Conservation (phyloP, 495 filamentous ascomycete genomes). For the Annulohypoxylon moriforme region DNA sequence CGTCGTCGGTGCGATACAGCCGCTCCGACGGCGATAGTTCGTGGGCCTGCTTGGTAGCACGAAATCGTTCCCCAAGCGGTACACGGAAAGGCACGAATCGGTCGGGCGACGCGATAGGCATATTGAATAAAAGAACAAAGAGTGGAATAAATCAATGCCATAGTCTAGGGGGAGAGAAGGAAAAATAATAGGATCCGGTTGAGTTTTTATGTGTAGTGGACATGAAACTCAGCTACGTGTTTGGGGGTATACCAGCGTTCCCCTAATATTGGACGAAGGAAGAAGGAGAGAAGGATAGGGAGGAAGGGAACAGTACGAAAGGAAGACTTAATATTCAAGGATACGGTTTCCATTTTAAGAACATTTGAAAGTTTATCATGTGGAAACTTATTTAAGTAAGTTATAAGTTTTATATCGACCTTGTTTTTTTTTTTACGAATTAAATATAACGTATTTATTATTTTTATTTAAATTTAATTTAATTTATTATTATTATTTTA, state of each 20-base stretch:
- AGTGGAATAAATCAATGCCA: slow-evolving; percentile 46
- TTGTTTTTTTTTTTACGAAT: too few relatives aligned
- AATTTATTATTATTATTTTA: too few relatives aligned
- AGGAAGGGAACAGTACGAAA: background rate
- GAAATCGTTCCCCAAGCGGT: slow-evolving; percentile 66
- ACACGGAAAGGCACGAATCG: slow-evolving; percentile 74
- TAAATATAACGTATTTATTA: too few relatives aligned
- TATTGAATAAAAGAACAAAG: slow-evolving; percentile 46
- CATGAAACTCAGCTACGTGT: background rate
- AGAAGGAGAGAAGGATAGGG: slow-evolving; percentile 11
- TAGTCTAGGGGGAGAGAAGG: slow-evolving; percentile 33
- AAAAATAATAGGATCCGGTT: slow-evolving; percentile 9
- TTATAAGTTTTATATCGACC: too few relatives aligned
- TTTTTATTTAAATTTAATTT: too few relatives aligned
- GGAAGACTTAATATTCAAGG: background rate
- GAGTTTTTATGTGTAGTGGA: background rate
- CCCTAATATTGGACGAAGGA: background rate
- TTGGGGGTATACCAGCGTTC: background rate
- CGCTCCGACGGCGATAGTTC: slow-evolving; percentile 71
- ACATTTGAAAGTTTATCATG: background rate
- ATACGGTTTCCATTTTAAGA: background rate
- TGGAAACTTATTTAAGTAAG: background rate
- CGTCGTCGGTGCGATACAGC: slow-evolving; percentile 66
- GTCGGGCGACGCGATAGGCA: slow-evolving; percentile 63
- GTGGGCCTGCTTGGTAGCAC: slow-evolving; percentile 69